Percentiles rank a stretch among this genome's conserved stretches.
Evolutionary conservation across 805 yeast species (phyloP).

Genomic region (Nakazawaea populi): DNA sequence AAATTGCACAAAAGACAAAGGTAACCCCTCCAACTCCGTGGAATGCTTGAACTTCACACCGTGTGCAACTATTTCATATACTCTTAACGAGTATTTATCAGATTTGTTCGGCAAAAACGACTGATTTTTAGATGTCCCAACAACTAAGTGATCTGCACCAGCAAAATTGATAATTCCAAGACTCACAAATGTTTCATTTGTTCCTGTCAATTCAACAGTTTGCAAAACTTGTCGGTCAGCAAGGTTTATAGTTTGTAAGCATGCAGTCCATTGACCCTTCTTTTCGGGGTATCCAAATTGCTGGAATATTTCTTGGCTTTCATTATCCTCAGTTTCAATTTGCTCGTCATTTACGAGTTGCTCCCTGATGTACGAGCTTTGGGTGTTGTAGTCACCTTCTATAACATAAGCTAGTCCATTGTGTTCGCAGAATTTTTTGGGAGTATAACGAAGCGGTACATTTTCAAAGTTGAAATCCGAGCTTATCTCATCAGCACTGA

Average conservation of each 20-base stretch:
- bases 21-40: conserved; percentile 47
- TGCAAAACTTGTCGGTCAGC: conserved; percentile 28
- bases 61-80: conserved; percentile 26
- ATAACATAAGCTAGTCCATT: conserved; percentile 31
- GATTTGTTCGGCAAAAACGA: conserved; percentile 22
- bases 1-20: conserved; percentile 46
- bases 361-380: conserved; percentile 22
- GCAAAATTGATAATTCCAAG: conserved; percentile 25
- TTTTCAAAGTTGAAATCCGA: conserved; percentile 29
- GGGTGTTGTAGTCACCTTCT: conserved; percentile 37
- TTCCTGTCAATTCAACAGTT: conserved; percentile 34
- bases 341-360: conserved; percentile 18
- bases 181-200: conserved; percentile 37
- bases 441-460: conserved; percentile 43
- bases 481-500: conserved; percentile 39
- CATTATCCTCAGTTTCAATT: conserved; percentile 19
- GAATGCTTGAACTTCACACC: conserved; percentile 50
- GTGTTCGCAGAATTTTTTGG: conserved; percentile 33
- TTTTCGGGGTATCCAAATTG: conserved; percentile 37
- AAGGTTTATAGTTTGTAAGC: conserved; percentile 43
- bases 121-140: conserved; percentile 34
- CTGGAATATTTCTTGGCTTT: conserved; percentile 30
- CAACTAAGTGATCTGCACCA: conserved; percentile 30
- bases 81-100: conserved; percentile 25
- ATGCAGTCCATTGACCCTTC: conserved; percentile 40